These are phyloP conservation scores for Bimuria novae-zelandiae DNA, from an alignment of 2,329 filamentous ascomycete species.

Conservation along the genomic window DNA sequence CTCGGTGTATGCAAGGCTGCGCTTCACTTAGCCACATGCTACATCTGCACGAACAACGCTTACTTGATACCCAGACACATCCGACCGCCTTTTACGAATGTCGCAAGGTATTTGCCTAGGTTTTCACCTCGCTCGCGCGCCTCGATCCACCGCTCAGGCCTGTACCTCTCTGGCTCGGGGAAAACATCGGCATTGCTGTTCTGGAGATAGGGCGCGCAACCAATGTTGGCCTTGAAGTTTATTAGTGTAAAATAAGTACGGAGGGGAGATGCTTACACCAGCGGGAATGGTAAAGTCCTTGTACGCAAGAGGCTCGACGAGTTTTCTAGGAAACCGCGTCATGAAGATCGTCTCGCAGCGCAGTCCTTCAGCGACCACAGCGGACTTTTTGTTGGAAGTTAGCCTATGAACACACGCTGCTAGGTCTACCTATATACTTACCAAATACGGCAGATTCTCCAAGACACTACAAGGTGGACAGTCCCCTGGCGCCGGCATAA, in stretches of 20 bases:
- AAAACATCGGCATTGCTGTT: constrained; percentile 28
- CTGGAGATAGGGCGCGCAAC: constrained; percentile 24
- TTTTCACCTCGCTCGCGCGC: constrained; percentile 13
- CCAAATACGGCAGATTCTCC: constrained; percentile 18
- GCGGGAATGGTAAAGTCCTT: constrained; percentile 21
- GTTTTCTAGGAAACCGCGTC: constrained; percentile 22
- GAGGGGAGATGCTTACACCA: constrained; percentile 10
- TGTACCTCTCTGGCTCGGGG: constrained; percentile 22
- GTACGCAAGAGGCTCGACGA: constrained; percentile 22
- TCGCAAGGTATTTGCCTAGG: constrained; percentile 43
- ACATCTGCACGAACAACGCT: not conserved
- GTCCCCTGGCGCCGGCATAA: constrained; percentile 9
- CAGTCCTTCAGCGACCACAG: constrained; percentile 17
- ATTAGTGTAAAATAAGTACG: not conserved
- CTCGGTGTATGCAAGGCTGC: constrained; percentile 39
- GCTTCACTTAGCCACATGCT: not conserved
- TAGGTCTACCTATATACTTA: not conserved
- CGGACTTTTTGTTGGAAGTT: constrained; percentile 7
- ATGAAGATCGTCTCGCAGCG: constrained; percentile 14
- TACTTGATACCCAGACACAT: constrained; percentile 45
- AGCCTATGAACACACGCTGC: not conserved
- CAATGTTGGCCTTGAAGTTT: constrained; percentile 22
- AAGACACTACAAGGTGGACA: constrained; percentile 9
- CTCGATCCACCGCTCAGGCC: constrained; percentile 23
- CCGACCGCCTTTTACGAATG: constrained; percentile 46